These are phyloP conservation scores for Entrophospora sp. DNA, from an alignment of 192 early-diverging fungal genomes.

Conservation along the genomic window DNA sequence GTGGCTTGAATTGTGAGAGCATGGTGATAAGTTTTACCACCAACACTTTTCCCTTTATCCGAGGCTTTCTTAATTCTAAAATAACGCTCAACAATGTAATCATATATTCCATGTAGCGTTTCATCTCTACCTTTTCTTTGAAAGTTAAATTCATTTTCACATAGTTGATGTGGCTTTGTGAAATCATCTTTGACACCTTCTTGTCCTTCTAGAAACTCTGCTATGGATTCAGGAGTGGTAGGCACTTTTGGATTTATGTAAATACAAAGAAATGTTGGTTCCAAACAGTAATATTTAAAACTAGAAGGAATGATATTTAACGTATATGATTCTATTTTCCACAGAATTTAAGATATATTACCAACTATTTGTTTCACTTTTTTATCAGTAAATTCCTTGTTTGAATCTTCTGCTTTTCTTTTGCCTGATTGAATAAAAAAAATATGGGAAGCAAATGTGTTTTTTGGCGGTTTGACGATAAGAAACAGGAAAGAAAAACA, in stretches of 20 bases:
- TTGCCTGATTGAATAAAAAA: neutral
- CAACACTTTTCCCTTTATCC: neutral
- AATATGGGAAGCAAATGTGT: neutral
- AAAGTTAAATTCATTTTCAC: neutral
- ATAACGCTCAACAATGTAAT: neutral
- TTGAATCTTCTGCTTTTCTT: neutral
- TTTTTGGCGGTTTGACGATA: too few relatives aligned
- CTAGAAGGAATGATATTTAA: neutral
- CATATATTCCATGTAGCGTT: neutral
- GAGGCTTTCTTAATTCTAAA: neutral
- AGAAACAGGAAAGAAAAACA: too few relatives aligned
- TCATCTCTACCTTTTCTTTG: constrained; percentile 1
- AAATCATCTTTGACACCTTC: neutral
- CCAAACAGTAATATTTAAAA: too few relatives aligned
- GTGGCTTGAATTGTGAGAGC: neutral
- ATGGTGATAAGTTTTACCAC: neutral
- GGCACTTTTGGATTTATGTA: neutral
- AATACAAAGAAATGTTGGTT: neutral
- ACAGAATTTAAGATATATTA: neutral
- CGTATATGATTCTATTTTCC: neutral
- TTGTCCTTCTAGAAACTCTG: neutral
- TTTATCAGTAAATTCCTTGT: neutral
- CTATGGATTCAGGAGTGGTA: neutral
- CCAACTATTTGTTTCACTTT: neutral
- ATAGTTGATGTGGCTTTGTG: neutral